Percentiles rank a stretch among this genome's conserved stretches.
Conservation (phyloP, 2,329 filamentous ascomycete genomes). For the Penicillium occitanis region DNA sequence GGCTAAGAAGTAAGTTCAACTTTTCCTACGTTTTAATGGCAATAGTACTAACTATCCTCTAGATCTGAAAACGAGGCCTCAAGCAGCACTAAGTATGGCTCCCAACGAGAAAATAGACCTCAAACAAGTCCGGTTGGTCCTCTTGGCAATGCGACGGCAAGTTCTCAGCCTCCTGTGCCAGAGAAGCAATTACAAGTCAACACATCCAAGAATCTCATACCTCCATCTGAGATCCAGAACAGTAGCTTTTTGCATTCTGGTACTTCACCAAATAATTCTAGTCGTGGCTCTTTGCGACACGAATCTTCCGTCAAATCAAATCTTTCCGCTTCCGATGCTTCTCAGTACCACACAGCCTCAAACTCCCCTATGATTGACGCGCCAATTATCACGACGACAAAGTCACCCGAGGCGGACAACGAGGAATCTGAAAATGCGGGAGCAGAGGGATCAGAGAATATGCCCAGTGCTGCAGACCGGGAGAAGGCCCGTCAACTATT, state of each 20-base stretch:
- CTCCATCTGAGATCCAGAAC: slow-evolving; percentile 11
- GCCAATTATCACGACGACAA: slow-evolving; percentile 17
- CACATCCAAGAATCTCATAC: slow-evolving; percentile 12
- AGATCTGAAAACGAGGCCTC: slow-evolving; percentile 38
- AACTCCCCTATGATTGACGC: slow-evolving; percentile 33
- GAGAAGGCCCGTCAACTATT: slow-evolving; percentile 80
- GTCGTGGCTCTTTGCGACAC: slow-evolving; percentile 23
- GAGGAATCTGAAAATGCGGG: slow-evolving; percentile 23
- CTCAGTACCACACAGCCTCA: slow-evolving; percentile 47
- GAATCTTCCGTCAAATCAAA: slow-evolving; percentile 33
- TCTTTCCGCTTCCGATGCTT: slow-evolving; percentile 40
- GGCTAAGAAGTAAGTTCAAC: slow-evolving; percentile 4
- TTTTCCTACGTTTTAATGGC: slow-evolving; percentile 17
- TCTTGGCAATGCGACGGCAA: slow-evolving; percentile 14
- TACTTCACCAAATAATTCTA: slow-evolving; percentile 14
- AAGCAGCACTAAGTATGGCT: slow-evolving; percentile 19
- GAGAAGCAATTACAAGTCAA: slow-evolving; percentile 14
- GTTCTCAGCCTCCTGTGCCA: slow-evolving; percentile 18
- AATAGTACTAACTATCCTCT: slow-evolving; percentile 34
- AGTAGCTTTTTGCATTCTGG: slow-evolving; percentile 13
- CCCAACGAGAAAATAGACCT: slow-evolving; percentile 22
- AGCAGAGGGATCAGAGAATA: slow-evolving; percentile 25
- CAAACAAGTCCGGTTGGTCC: slow-evolving; percentile 27
- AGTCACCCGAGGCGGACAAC: slow-evolving; percentile 1
- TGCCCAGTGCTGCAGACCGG: slow-evolving; percentile 63